These are phyloP conservation scores for Nitzschia inconspicua DNA, from an alignment of 108 stramenopile species.

Conservation along the genomic window DNA sequence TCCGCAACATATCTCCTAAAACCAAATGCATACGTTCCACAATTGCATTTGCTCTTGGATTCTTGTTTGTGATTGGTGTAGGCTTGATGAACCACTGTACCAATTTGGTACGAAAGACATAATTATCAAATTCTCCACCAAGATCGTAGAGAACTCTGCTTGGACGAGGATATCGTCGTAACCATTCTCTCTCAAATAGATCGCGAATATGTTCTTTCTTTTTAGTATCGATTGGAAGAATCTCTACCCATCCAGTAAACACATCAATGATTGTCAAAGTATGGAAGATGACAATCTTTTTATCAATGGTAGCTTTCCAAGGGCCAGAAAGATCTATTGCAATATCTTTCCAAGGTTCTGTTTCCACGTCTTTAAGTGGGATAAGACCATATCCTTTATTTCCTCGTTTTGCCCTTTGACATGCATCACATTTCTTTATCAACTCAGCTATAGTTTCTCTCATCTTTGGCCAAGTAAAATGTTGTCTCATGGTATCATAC, in stretches of 20 bases:
- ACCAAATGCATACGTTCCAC: conserved; percentile 42
- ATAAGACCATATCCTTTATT: too few species aligned
- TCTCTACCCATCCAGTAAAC: conserved; percentile 13
- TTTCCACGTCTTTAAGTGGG: too few species aligned
- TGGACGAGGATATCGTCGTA: conserved; percentile 41
- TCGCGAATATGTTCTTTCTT: conserved; percentile 14
- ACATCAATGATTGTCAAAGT: conserved; percentile 18
- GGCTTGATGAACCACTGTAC: conserved; percentile 16
- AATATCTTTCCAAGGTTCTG: conserved; percentile 29
- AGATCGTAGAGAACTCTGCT: conserved; percentile 24
- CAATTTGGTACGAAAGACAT: conserved; percentile 25
- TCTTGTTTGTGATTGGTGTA: conserved; percentile 32
- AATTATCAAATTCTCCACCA: conserved; percentile 38
- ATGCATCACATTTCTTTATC: too few species aligned
- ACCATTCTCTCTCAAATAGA: conserved; percentile 34
- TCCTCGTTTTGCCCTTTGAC: too few species aligned
- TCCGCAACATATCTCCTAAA: conserved; percentile 23
- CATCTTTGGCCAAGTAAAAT: too few species aligned
- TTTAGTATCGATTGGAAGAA: conserved; percentile 14
- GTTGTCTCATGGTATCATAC: too few species aligned
- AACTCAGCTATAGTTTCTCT: too few species aligned
- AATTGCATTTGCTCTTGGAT: conserved; percentile 40
- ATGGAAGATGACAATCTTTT: background rate
- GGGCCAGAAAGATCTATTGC: conserved; percentile 40
- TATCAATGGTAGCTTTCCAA: background rate